phyloP scores from a whole-genome alignment of 768 basidiomycete species.

The Cubamyces lactineus region DNA sequence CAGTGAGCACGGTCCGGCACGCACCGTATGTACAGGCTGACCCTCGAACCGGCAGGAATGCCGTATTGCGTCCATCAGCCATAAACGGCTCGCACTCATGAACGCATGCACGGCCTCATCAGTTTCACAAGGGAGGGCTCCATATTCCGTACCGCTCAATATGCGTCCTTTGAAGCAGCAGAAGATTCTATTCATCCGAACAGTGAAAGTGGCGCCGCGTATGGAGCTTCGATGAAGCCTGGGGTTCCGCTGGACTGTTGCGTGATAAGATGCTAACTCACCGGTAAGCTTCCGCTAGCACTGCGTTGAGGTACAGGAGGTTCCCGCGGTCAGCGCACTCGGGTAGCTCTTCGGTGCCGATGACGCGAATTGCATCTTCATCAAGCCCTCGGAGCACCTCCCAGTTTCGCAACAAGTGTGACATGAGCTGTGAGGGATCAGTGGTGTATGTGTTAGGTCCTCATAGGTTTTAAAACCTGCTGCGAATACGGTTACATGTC shows the following conservation, averaged over 20 bases:
- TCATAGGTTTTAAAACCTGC: no score
- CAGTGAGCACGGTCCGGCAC: neutral
- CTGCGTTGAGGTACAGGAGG: constrained; percentile 44
- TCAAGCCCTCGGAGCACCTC: constrained; percentile 24
- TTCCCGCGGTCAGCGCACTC: constrained; percentile 39
- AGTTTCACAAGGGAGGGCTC: constrained; percentile 1
- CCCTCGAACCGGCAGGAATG: constrained; percentile 32
- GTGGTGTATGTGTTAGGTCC: no score
- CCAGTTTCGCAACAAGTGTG: no score
- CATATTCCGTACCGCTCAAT: no score
- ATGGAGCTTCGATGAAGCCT: no score
- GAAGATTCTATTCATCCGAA: no score
- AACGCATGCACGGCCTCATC: constrained; percentile 27
- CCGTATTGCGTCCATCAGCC: constrained; percentile 27
- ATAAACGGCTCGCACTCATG: constrained; percentile 22
- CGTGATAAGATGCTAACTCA: no score
- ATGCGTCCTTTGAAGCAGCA: no score
- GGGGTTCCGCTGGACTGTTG: no score
- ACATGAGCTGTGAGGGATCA: no score
- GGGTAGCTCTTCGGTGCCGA: constrained; percentile 43
- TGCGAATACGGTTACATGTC: no score
- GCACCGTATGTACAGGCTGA: constrained; percentile 29
- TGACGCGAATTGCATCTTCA: constrained; percentile 43
- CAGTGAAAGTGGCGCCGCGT: no score
- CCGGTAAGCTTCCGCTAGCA: constrained; percentile 22